Conservation (phyloP, 805 yeast genomes). For the Candida oleophila region DNA sequence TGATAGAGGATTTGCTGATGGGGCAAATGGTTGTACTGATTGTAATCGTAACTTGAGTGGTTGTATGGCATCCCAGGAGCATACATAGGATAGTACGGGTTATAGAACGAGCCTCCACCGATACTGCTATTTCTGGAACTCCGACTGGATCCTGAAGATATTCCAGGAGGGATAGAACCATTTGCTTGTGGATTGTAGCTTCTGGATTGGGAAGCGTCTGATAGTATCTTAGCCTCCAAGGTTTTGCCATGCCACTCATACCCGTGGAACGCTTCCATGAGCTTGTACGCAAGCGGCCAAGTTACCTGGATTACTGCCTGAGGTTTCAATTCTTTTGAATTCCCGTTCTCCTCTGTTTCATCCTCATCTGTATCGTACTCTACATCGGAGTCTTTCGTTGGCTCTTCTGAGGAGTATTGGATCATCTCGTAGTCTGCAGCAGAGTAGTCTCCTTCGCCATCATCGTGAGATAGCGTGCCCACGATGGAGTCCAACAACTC, state of each 20-base stretch:
- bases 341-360: background rate
- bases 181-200: background rate
- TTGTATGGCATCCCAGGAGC: background rate
- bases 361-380: background rate
- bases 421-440: background rate
- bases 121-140: slow-evolving; percentile 1
- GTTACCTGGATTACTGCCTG: slow-evolving; percentile 1
- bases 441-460: background rate
- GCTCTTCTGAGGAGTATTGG: background rate
- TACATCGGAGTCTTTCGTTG: background rate
- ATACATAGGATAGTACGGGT: background rate
- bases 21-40: background rate
- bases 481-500: slow-evolving; percentile 1
- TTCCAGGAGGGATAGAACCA: background rate
- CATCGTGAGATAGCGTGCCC: background rate
- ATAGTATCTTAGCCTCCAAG: slow-evolving; percentile 3
- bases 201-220: background rate
- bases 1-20: background rate
- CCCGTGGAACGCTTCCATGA: slow-evolving; percentile 4
- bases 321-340: background rate
- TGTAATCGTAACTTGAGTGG: background rate
- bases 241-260: slow-evolving; percentile 4
- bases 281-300: slow-evolving; percentile 5
- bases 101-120: background rate
- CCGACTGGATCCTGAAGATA: background rate